Evolutionary conservation across 2,329 filamentous ascomycete species (phyloP).

Genomic region (Colletotrichum destructivum): DNA sequence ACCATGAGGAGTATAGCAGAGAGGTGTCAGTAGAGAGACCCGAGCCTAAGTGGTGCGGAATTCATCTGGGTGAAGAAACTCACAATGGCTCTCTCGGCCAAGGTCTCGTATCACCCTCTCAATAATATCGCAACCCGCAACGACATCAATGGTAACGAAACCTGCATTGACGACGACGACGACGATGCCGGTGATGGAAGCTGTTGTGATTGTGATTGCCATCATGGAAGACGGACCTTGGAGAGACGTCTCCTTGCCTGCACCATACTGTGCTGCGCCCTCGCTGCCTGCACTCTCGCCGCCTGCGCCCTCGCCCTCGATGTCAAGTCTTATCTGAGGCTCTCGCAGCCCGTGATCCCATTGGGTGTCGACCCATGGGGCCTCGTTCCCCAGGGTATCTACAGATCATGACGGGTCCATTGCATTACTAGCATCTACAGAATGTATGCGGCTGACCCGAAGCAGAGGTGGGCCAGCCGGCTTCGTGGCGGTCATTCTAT

Average conservation of each 20-base stretch:
- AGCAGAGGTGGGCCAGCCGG: slow-evolving; percentile 7
- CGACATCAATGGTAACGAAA: background rate
- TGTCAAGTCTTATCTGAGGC: background rate
- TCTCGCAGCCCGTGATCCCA: background rate
- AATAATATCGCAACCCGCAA: no score
- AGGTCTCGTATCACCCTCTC: background rate
- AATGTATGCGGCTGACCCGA: background rate
- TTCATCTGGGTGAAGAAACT: background rate
- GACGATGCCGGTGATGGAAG: background rate
- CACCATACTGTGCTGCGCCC: background rate
- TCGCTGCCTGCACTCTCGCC: background rate
- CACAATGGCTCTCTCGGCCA: background rate
- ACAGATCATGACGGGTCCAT: background rate
- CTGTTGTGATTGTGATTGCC: background rate
- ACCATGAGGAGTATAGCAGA: no score
- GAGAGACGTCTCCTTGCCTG: background rate
- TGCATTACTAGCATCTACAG: background rate
- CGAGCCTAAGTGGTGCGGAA: no score
- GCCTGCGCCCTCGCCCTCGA: background rate
- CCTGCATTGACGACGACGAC: background rate
- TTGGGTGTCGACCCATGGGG: slow-evolving; percentile 12
- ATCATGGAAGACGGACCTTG: background rate
- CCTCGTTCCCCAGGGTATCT: slow-evolving; percentile 4
- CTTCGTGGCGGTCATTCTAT: slow-evolving; percentile 18
- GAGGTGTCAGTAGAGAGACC: no score